Percentiles rank a stretch among this genome's conserved stretches.
These are phyloP conservation scores for Teunomyces cretensis DNA, from an alignment of 805 yeast species.

Conservation along the genomic window DNA sequence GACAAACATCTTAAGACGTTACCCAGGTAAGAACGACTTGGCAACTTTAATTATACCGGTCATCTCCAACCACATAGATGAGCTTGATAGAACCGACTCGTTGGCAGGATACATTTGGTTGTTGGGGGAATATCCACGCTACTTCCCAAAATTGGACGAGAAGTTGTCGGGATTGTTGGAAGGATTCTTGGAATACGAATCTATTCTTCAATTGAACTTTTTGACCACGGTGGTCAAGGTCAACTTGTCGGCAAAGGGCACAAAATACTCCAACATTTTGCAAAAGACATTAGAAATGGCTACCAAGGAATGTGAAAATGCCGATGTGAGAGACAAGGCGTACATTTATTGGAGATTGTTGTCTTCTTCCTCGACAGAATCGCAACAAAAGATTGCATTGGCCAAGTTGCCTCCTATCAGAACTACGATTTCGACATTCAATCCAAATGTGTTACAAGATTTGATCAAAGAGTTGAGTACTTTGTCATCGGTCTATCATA, in stretches of 20 bases:
- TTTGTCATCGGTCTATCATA: constrained; percentile 85
- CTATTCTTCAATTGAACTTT: constrained; percentile 58
- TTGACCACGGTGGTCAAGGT: constrained; percentile 65
- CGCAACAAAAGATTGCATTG: constrained; percentile 55
- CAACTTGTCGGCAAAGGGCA: constrained; percentile 23
- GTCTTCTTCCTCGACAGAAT: constrained; percentile 43
- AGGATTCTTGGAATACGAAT: constrained; percentile 57
- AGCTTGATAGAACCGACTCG: constrained; percentile 49
- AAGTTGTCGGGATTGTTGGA: constrained; percentile 48
- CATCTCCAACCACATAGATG: constrained; percentile 47
- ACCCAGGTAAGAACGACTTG: constrained; percentile 51
- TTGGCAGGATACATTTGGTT: constrained; percentile 66
- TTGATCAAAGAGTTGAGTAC: constrained; percentile 77
- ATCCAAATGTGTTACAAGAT: constrained; percentile 64
- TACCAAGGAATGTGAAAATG: constrained; percentile 64
- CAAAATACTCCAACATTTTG: constrained; percentile 41
- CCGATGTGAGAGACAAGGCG: constrained; percentile 80
- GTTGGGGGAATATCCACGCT: constrained; percentile 66
- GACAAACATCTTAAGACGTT: constrained; percentile 66
- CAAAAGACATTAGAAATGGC: constrained; percentile 62
- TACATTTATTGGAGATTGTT: constrained; percentile 77
- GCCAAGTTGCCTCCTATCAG: constrained; percentile 68
- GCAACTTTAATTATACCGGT: constrained; percentile 56
- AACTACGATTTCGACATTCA: constrained; percentile 69
- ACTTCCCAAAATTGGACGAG: constrained; percentile 52